Evolutionary conservation across 148 eudicot species (phyloP).

Genomic region (Dysphania ambrosioides): DNA sequence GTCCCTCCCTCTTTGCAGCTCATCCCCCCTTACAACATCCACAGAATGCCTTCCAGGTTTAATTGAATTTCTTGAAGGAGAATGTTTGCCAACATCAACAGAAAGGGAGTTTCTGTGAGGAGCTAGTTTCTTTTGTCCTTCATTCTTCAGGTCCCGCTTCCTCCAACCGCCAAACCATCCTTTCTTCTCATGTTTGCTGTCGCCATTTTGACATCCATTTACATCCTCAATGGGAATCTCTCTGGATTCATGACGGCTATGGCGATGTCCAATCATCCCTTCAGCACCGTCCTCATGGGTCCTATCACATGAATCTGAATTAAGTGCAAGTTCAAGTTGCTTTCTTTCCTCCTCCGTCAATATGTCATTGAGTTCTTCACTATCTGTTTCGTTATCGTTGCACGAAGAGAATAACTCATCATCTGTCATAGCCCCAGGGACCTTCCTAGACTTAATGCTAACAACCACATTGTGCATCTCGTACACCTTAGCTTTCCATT

Average conservation of each 20-base stretch:
- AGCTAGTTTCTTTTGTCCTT: conserved; percentile 39
- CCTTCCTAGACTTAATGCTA: conserved; percentile 82
- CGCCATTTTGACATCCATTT: conserved; percentile 34
- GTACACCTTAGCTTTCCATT: conserved; percentile 84
- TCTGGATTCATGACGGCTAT: conserved; percentile 57
- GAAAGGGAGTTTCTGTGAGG: conserved; percentile 54
- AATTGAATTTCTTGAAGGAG: conserved; percentile 35
- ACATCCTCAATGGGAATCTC: conserved; percentile 57
- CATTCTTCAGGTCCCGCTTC: conserved; percentile 58
- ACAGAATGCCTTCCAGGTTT: conserved; percentile 58
- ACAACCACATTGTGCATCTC: conserved; percentile 91
- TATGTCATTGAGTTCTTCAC: conserved; percentile 50
- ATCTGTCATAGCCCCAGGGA: conserved; percentile 87
- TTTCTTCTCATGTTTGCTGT: conserved; percentile 60
- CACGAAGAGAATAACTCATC: conserved; percentile 66
- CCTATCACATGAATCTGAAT: conserved; percentile 50
- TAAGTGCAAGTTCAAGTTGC: conserved; percentile 83
- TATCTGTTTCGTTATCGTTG: conserved; percentile 62
- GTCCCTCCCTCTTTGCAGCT: conserved; percentile 41
- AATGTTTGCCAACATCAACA: conserved; percentile 46
- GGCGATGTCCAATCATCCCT: conserved; percentile 43
- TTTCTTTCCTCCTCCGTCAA: conserved; percentile 74
- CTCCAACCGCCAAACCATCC: conserved; percentile 89
- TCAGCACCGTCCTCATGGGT: conserved; percentile 43
- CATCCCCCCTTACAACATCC: conserved; percentile 52